Evolutionary conservation across 495 filamentous ascomycete genomes (phyloP), one percentile per base, ranked within the genome.

Genomic region (Aspergillus cavernicola): DNA sequence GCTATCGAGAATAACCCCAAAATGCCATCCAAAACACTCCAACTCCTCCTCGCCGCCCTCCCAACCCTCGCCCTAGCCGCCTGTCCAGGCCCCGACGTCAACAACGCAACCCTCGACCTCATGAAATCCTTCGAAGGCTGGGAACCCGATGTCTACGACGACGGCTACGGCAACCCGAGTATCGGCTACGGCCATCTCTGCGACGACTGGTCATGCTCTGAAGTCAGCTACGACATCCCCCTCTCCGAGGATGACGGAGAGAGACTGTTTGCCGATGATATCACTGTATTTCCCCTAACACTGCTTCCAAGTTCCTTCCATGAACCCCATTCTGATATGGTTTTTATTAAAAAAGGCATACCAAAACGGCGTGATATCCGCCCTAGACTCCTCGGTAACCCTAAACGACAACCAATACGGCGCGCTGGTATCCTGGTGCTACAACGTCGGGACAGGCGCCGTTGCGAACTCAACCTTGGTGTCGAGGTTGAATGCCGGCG

Each of bases 101-200:
- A 75, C 55, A 43, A 49, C 13, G 66, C 67, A 11, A 71, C 70
- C 16, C 39, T 74, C 6, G 40, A 63, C 38, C 56, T 75, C 10
- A 68, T 77, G 51, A 68, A 73, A 39, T 52, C 63, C 45, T 77
- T 71, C 40, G 72, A 77, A 51, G 63, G 64, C 8, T 74, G 66
- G 48, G 49, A 63, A 19, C 46, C 68, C 8, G 53, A 26, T 16
- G 59, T 63, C 13, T 66, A 66, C 43, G 64, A 61, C 24, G 75
- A 80, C 47, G 69, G 72, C 12, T 69, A 66, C 50, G 74, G 74
- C 26, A 61, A 75, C 35, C 72, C 74, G 0, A 80, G 74, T 24
- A 66, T 80, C 15, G 77, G 77, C 26, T 80, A 79, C 55, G 77
- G 77, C 39, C 77, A 80, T 56, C 68, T 77, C 12, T 80, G 75